phyloP scores from a whole-genome alignment of 768 basidiomycete species.

The Tylopilus rubrobrunneus region DNA sequence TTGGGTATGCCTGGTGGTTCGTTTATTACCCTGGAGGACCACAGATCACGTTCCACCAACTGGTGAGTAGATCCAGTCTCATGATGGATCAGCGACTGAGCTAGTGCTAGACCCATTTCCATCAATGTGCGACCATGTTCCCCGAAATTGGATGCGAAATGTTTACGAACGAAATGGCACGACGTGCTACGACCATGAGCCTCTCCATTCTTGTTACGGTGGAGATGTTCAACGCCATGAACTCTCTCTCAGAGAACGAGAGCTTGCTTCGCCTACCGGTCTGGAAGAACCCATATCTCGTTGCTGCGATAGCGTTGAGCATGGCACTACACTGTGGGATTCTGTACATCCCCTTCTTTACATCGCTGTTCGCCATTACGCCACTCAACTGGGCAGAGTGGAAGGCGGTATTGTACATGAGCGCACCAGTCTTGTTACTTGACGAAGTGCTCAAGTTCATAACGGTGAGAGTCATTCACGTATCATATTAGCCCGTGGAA shows the following conservation, averaged over 20 bases:
- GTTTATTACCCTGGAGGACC: conserved; percentile 86
- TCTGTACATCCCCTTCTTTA: conserved; percentile 96
- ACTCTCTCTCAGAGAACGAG: conserved; percentile 97
- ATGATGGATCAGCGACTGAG: conserved; percentile 4
- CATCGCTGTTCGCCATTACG: conserved; percentile 83
- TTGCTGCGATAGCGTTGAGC: conserved; percentile 82
- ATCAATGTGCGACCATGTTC: conserved; percentile 80
- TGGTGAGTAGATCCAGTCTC: conserved; percentile 53
- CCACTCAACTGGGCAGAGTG: conserved; percentile 95
- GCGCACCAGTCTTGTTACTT: conserved; percentile 82
- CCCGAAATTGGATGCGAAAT: conserved; percentile 93
- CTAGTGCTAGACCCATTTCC: conserved; percentile 81
- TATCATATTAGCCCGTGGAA: background rate
- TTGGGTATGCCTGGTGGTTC: conserved; percentile 99
- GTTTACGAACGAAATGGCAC: conserved; percentile 86
- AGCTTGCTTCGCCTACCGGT: conserved; percentile 82
- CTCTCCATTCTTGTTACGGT: conserved; percentile 93
- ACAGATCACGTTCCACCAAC: conserved; percentile 88
- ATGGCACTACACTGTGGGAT: conserved; percentile 95
- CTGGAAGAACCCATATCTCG: conserved; percentile 94
- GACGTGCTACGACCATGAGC: conserved; percentile 91
- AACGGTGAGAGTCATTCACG: conserved; percentile 47
- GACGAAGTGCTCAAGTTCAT: conserved; percentile 89
- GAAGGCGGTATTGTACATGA: conserved; percentile 87
- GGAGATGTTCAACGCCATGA: conserved; percentile 98